phyloP scores from a whole-genome alignment of 768 basidiomycete genomes.

The Paxillus rubicundulus region DNA sequence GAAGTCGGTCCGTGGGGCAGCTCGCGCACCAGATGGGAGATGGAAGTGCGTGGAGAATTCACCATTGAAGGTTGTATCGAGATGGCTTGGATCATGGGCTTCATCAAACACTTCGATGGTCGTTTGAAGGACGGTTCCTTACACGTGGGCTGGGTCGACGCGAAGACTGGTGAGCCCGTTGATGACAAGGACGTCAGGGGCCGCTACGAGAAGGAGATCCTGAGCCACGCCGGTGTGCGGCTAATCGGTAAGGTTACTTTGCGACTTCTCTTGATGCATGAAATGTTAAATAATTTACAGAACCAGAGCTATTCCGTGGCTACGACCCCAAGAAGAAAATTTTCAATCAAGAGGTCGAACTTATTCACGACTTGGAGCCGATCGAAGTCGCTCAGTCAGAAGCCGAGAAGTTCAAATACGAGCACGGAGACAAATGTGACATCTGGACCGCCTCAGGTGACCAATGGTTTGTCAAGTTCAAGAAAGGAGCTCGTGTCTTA shows the following conservation, averaged over 20 bases:
- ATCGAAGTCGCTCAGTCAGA: conserved; percentile 91
- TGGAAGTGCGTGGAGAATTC: conserved; percentile 97
- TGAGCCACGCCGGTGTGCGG: conserved; percentile 88
- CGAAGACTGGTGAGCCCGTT: conserved; percentile 88
- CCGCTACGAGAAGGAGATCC: conserved; percentile 92
- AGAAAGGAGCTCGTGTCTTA: conserved; percentile 91
- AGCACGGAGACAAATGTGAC: conserved; percentile 96
- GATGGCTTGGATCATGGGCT: conserved; percentile 99
- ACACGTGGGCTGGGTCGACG: conserved; percentile 98
- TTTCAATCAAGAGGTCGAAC: conserved; percentile 96
- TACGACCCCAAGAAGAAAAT: conserved; percentile 98
- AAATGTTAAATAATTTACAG: conserved; percentile 40
- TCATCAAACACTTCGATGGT: conserved; percentile 98
- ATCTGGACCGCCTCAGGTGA: conserved; percentile 88
- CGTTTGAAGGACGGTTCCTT: conserved; percentile 89
- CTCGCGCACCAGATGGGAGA: conserved; percentile 98
- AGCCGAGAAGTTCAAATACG: conserved; percentile 91
- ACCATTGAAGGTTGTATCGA: conserved; percentile 98
- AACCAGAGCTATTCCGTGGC: conserved; percentile 96
- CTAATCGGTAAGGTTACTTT: conserved; percentile 71
- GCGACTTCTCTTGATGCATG: not conserved
- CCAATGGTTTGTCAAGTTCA: conserved; percentile 98
- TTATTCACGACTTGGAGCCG: conserved; percentile 94
- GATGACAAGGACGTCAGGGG: conserved; percentile 97
- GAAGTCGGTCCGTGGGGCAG: conserved; percentile 99